Evolutionary conservation across 257 asterid species (phyloP).

Genomic region (Solanum paucissectum): DNA sequence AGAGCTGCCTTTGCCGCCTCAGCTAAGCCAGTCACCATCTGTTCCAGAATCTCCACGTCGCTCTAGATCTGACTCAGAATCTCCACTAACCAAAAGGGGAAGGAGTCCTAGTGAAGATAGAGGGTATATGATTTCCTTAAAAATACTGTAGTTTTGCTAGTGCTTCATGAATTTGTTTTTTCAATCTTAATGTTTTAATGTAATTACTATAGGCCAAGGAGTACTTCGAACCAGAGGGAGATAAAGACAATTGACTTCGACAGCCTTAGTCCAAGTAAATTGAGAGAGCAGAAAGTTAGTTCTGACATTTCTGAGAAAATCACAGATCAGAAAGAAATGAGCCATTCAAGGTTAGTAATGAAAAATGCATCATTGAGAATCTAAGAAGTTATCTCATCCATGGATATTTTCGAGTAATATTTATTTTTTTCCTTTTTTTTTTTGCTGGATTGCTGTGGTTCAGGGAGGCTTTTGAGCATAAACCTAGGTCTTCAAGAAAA

Average conservation of each 20-base stretch:
- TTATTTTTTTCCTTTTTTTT: not conserved
- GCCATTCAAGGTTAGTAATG: slow-evolving; percentile 25
- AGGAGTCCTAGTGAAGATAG: slow-evolving; percentile 31
- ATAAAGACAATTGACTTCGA: slow-evolving; percentile 21
- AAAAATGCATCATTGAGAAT: not conserved
- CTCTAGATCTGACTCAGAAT: slow-evolving; percentile 23
- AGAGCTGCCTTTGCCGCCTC: slow-evolving; percentile 20
- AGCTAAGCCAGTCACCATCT: slow-evolving; percentile 25
- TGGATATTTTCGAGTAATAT: slow-evolving; percentile 3
- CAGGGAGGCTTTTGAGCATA: slow-evolving; percentile 35
- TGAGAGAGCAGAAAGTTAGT: slow-evolving; percentile 25
- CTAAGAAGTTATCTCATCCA: not conserved
- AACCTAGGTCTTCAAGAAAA: slow-evolving; percentile 24
- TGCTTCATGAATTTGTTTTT: not conserved
- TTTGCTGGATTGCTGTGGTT: not conserved
- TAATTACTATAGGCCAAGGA: slow-evolving; percentile 33
- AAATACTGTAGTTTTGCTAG: not conserved
- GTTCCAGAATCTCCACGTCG: slow-evolving; percentile 26
- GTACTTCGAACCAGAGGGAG: slow-evolving; percentile 24
- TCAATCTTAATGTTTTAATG: not conserved
- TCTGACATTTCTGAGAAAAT: slow-evolving; percentile 34
- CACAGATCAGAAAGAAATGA: slow-evolving; percentile 22
- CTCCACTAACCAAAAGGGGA: slow-evolving; percentile 27
- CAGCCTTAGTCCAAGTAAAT: slow-evolving; percentile 28
- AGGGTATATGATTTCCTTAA: slow-evolving; percentile 24